Base-by-base conservation (phyloP, 345 rosid genomes). In the Dipteronia dyeriana region DNA sequence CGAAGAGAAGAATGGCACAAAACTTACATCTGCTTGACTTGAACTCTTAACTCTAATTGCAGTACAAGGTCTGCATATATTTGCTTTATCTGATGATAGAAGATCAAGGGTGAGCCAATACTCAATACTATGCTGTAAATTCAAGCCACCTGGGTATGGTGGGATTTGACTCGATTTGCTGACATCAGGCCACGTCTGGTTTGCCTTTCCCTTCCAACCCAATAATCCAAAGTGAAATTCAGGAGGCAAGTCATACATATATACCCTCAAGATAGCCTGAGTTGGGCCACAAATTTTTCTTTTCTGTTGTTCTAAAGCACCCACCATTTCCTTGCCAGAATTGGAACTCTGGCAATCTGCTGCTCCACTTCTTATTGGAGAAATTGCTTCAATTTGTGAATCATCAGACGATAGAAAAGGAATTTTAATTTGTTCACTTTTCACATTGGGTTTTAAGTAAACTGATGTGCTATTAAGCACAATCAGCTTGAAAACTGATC, bases 71-170 rank as follows among this genome's bases (percentile, higher is more conserved):
- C 91, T 83, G 71, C 70, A 79, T 34, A 82, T 72, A 71, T 77
- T 80, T 38, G 74, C 74, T 62, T 25, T 80, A 69, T 86, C 85
- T 63, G 99, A 92, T 77, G 94, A 86, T 76, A 93, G 90, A 53
- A 95, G 83, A 83, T 95, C 98, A 71, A 93, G 94, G 68, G 98
- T 90, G 64, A 95, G 85, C 98, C 99, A 95, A 77, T 95, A 95
- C 86, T 95, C 98, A 29, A 91, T 88, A 83, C 98, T 93, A 34
- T 95, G 99, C 82, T 95, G 99, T 57, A 93, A 75, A 77, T 92
- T 91, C 82, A 93, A 88, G 67, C 98, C 96, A 71, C 98, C 97
- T 5, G 94, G 93, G 74, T 94, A 92, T 20, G 82, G 71, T 31
- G 94, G 95, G 68, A 92, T 60, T 60, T 53, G 70, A 74, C 76